These are phyloP conservation scores for Elongisporangium anandrum DNA, from an alignment of 352 stramenopile species.

Conservation along the genomic window DNA sequence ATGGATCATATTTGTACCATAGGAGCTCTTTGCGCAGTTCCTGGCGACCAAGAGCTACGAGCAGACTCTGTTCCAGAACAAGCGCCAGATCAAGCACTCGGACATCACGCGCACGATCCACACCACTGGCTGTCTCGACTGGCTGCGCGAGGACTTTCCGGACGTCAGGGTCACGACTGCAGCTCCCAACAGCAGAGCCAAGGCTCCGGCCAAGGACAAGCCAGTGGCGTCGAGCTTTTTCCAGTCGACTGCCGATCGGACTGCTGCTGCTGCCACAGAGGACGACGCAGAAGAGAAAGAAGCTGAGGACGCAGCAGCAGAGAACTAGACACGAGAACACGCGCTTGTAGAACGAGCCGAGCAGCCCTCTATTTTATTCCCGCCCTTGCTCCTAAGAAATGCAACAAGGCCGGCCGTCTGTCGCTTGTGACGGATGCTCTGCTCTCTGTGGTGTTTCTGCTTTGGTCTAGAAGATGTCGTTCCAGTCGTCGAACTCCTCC, in stretches of 20 bases:
- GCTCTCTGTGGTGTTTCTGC: conserved; percentile 8
- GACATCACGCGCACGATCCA: conserved; percentile 81
- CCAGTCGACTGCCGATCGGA: conserved; percentile 9
- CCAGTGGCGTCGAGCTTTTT: conserved; percentile 52
- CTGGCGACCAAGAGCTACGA: conserved; percentile 88
- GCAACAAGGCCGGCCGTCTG: conserved; percentile 7
- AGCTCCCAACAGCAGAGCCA: conserved; percentile 3
- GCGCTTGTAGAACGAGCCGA: conserved; percentile 8
- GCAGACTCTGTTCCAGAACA: conserved; percentile 78
- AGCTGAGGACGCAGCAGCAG: background rate
- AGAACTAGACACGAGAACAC: conserved; percentile 9
- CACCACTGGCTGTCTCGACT: conserved; percentile 69
- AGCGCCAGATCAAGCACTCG: conserved; percentile 71
- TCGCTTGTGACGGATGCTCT: background rate
- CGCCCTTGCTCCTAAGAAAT: conserved; percentile 8
- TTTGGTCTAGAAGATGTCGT: conserved; percentile 78
- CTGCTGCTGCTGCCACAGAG: background rate
- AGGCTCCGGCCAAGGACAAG: conserved; percentile 17
- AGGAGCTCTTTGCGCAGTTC: conserved; percentile 90
- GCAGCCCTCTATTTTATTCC: conserved; percentile 24
- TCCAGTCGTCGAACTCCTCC: conserved; percentile 86
- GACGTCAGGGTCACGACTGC: conserved; percentile 31
- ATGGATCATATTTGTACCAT: conserved; percentile 4
- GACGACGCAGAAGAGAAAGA: background rate
- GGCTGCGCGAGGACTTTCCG: conserved; percentile 83